Evolutionary conservation across 2,329 filamentous ascomycete species (phyloP).

Genomic region (Alternaria sp.): DNA sequence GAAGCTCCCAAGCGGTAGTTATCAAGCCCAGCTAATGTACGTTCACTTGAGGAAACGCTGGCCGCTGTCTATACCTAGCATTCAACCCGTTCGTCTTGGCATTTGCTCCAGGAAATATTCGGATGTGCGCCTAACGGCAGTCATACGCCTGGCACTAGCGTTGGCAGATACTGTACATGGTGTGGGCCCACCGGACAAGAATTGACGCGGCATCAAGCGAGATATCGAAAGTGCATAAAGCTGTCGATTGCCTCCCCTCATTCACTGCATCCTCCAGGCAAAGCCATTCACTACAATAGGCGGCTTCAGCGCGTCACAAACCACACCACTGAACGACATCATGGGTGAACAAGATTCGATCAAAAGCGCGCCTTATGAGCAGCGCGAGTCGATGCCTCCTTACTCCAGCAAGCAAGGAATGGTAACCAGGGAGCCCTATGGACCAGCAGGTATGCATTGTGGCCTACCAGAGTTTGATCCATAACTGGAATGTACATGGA

Average conservation of each 20-base stretch:
- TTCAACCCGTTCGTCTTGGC: not conserved
- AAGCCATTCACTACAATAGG: not conserved
- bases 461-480: not conserved
- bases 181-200: constrained; percentile 18
- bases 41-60: not conserved
- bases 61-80: not conserved
- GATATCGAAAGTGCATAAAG: constrained; percentile 9
- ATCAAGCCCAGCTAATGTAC: not conserved
- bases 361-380: constrained; percentile 27
- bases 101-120: constrained; percentile 1
- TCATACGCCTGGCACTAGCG: constrained; percentile 15
- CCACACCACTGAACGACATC: constrained; percentile 10
- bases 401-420: constrained; percentile 22
- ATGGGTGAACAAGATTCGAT: constrained; percentile 28
- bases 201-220: constrained; percentile 13
- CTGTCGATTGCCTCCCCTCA: constrained; percentile 4
- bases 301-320: constrained; percentile 5
- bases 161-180: constrained; percentile 9
- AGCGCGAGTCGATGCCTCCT: constrained; percentile 32
- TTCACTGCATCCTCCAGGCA: not conserved
- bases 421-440: constrained; percentile 41
- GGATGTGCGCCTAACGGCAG: constrained; percentile 6
- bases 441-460: constrained; percentile 37
- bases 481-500: not conserved
- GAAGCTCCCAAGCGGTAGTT: not conserved